A percentile compares a stretch with the other conserved stretches of the same genome.
Evolutionary conservation across 148 eudicot genomes (phyloP).

Genomic region (Agrostemma githago): DNA sequence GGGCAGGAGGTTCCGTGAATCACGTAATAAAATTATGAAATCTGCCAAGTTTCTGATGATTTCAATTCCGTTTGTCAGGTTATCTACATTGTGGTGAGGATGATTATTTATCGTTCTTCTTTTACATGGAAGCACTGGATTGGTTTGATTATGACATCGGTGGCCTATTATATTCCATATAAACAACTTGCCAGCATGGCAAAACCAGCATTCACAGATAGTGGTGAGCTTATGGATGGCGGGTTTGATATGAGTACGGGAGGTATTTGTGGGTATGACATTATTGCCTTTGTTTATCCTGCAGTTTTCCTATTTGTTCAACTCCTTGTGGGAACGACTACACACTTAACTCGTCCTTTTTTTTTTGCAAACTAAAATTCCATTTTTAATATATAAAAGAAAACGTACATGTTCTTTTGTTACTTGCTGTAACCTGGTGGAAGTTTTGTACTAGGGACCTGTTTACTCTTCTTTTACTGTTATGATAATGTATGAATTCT

Average conservation of each 20-base stretch:
- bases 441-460: not conserved
- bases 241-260: slow-evolving; percentile 89
- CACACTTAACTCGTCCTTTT: not conserved
- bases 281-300: slow-evolving; percentile 1
- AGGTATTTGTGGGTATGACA: slow-evolving; percentile 81
- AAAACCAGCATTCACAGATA: slow-evolving; percentile 51
- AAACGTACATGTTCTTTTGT: not conserved
- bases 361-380: not conserved
- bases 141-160: slow-evolving; percentile 62
- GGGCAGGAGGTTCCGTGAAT: not conserved
- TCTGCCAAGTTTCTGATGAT: not conserved
- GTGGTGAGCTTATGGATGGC: slow-evolving; percentile 83
- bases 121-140: slow-evolving; percentile 73
- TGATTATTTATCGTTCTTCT: slow-evolving; percentile 56
- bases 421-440: not conserved
- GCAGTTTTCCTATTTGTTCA: not conserved
- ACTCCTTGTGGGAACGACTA: not conserved
- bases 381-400: no score
- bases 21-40: not conserved
- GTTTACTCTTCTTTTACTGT: not conserved
- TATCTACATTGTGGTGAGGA: slow-evolving; percentile 59
- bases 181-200: slow-evolving; percentile 82
- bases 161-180: slow-evolving; percentile 65
- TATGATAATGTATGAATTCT: not conserved
- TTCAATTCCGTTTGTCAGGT: slow-evolving; percentile 39